Conservation (phyloP, 2,329 filamentous ascomycete species). For the Aspergillus caelatus region DNA sequence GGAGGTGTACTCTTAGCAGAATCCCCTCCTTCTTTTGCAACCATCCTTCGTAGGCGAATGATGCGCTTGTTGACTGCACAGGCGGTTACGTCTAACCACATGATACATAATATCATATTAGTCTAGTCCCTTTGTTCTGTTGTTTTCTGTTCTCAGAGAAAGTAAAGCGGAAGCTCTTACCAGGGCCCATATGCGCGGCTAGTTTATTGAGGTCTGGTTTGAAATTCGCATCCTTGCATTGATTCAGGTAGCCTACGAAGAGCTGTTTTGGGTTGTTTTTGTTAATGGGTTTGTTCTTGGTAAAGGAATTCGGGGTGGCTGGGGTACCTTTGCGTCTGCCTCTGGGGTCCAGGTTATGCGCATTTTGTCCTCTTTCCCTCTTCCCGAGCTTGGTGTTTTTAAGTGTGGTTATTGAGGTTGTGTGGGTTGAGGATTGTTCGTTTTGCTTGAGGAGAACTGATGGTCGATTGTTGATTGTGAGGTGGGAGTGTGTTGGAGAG, state of each 20-base stretch:
- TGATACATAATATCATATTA: neutral
- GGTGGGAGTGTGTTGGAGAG: neutral
- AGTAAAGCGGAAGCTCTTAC: neutral
- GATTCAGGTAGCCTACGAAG: constrained; percentile 1
- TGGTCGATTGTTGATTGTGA: neutral
- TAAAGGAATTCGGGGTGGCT: no score
- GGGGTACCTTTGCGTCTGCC: neutral
- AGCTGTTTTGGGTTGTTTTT: constrained; percentile 4
- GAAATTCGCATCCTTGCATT: neutral
- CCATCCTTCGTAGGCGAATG: neutral
- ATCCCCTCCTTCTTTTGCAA: neutral
- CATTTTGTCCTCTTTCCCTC: neutral
- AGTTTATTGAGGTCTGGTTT: constrained; percentile 3
- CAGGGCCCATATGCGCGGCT: constrained; percentile 8
- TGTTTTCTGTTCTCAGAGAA: no score
- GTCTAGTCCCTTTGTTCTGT: neutral
- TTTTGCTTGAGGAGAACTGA: neutral
- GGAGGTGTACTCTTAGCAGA: neutral
- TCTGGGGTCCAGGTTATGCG: neutral
- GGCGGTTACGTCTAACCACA: neutral
- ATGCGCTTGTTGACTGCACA: neutral
- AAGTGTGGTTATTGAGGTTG: no score
- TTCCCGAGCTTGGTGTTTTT: no score
- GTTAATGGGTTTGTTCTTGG: neutral
- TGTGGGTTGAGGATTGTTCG: neutral